phyloP scores from a whole-genome alignment of 1,139 yeast species.

The Diutina mesorugosa region DNA sequence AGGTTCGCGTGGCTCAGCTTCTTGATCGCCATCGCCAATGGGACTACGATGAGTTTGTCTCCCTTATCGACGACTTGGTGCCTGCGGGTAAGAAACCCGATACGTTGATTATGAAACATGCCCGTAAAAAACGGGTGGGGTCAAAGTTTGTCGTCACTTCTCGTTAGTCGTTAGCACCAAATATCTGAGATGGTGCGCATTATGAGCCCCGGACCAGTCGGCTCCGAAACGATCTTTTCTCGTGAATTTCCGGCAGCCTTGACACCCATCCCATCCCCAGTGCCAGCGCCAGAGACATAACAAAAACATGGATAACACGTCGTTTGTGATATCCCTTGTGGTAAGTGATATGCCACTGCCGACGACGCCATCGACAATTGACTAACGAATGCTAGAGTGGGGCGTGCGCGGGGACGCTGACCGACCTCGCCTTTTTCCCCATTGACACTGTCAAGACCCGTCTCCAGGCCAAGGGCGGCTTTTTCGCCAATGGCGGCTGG shows the following conservation, averaged over 20 bases:
- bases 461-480: constrained; percentile 91
- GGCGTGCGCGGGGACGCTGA: constrained; percentile 91
- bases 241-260: background rate
- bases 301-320: constrained; percentile 13
- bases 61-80: constrained; percentile 49
- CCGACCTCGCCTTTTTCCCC: constrained; percentile 91
- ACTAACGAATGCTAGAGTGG: constrained; percentile 42
- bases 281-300: background rate
- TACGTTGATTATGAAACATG: constrained; percentile 62
- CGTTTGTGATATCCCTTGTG: constrained; percentile 15
- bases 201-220: background rate
- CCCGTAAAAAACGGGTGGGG: constrained; percentile 50
- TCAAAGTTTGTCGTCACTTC: constrained; percentile 12
- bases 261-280: background rate
- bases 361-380: background rate
- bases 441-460: constrained; percentile 91
- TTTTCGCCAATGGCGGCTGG: constrained; percentile 87
- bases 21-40: constrained; percentile 52
- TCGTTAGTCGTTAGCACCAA: constrained; percentile 4
- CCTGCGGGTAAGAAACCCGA: constrained; percentile 50
- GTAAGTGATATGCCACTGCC: constrained; percentile 10
- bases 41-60: constrained; percentile 61
- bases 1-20: constrained; percentile 44
- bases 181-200: background rate
- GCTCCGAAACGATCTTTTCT: background rate